Percentiles rank a stretch among this genome's conserved stretches.
Conservation (phyloP, 805 yeast genomes). For the Jamesozyma hellenica region DNA sequence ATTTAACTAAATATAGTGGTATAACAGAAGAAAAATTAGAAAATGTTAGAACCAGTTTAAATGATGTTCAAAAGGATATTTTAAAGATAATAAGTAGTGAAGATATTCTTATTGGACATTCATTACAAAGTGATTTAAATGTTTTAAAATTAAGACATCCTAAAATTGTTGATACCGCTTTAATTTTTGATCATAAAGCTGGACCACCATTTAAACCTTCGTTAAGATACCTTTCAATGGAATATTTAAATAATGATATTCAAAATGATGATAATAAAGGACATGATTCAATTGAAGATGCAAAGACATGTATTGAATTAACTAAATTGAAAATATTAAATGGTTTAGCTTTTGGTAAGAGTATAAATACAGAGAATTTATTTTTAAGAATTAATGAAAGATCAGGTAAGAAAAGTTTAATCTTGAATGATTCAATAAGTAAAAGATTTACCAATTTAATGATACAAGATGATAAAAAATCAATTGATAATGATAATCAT, state of each 20-base stretch:
- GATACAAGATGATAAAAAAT: too few species aligned
- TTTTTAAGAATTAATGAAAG: constrained; percentile 31
- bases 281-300: constrained; percentile 84
- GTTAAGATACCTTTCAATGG: constrained; percentile 55
- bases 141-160: constrained; percentile 68
- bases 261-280: constrained; percentile 57
- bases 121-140: constrained; percentile 71
- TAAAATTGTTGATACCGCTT: constrained; percentile 67
- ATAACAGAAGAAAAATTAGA: constrained; percentile 61
- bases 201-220: constrained; percentile 80
- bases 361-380: constrained; percentile 34
- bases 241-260: constrained; percentile 45
- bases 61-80: constrained; percentile 58
- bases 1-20: constrained; percentile 78
- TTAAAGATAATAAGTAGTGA: constrained; percentile 38
- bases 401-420: constrained; percentile 21
- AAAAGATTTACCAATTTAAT: constrained; percentile 3
- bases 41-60: constrained; percentile 49
- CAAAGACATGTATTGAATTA: constrained; percentile 67
- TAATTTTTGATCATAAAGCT: constrained; percentile 65
- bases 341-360: constrained; percentile 58
- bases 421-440: constrained; percentile 30
- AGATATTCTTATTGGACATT: constrained; percentile 81
- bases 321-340: constrained; percentile 57
- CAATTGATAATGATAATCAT: not conserved